These are phyloP conservation scores for Sequoiadendron giganteum DNA, from an alignment of 75 land plant species.

Conservation along the genomic window DNA sequence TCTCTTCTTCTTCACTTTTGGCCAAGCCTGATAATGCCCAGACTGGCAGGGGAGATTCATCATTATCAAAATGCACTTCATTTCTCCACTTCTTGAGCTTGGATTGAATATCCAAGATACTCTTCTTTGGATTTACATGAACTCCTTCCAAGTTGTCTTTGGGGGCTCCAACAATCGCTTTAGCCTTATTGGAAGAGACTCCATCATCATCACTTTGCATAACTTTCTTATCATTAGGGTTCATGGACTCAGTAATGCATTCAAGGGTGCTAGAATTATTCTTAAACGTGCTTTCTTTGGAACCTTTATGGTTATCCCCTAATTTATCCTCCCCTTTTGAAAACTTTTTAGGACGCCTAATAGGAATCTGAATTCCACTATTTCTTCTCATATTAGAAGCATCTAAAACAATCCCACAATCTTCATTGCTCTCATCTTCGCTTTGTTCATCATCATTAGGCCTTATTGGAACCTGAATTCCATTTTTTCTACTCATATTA, in stretches of 20 bases:
- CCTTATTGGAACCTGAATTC: too few species aligned
- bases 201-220: neutral
- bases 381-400: neutral
- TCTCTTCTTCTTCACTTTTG: neutral
- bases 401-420: too few species aligned
- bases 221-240: neutral
- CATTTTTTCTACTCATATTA: too few species aligned
- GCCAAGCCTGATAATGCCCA: neutral
- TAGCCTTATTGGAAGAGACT: neutral
- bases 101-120: neutral
- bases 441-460: neutral
- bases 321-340: neutral
- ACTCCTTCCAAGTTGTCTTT: neutral
- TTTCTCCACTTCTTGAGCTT: neutral
- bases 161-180: too few species aligned
- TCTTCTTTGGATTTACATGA: neutral
- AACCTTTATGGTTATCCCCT: neutral
- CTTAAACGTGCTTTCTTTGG: neutral
- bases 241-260: neutral
- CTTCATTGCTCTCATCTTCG: neutral
- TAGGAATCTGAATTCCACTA: neutral
- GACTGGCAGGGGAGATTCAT: neutral
- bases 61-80: slow-evolving; percentile 3
- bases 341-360: neutral
- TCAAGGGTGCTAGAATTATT: neutral